phyloP scores from a whole-genome alignment of 768 basidiomycete species.

The Psilocybe subaeruginosa region DNA sequence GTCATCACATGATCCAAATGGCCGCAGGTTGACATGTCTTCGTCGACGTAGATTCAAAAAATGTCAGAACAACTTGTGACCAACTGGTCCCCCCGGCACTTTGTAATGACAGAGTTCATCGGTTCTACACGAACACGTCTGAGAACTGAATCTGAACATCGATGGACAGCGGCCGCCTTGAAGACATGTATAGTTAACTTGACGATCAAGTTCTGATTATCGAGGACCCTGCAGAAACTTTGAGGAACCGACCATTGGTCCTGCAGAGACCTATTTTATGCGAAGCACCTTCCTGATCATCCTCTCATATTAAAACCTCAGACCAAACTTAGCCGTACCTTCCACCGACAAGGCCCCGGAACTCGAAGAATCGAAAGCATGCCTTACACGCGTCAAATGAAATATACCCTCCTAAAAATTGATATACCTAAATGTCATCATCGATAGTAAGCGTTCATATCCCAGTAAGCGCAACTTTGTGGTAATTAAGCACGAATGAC shows the following conservation, averaged over 20 bases:
- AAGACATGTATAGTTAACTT: too few relatives aligned
- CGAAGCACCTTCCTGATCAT: neutral
- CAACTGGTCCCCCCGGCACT: too few relatives aligned
- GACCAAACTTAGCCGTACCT: neutral
- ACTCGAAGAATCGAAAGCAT: conserved; percentile 4
- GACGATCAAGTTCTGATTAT: neutral
- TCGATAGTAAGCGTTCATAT: neutral
- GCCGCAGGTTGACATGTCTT: too few relatives aligned
- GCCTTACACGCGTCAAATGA: conserved; percentile 17
- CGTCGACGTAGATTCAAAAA: too few relatives aligned
- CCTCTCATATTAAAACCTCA: neutral
- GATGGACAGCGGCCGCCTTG: neutral
- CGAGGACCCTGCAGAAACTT: neutral
- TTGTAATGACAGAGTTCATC: too few relatives aligned
- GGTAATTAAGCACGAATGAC: neutral
- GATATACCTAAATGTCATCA: neutral
- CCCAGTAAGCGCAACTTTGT: neutral
- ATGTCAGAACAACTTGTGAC: too few relatives aligned
- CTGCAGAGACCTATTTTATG: neutral
- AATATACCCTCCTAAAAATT: neutral
- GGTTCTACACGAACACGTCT: neutral
- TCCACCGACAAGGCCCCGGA: conserved; percentile 3
- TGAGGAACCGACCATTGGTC: neutral
- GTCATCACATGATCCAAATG: too few relatives aligned
- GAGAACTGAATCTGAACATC: neutral